These are phyloP conservation scores for Blumeriella jaapii DNA, from an alignment of 2,329 filamentous ascomycete species.

Conservation along the genomic window DNA sequence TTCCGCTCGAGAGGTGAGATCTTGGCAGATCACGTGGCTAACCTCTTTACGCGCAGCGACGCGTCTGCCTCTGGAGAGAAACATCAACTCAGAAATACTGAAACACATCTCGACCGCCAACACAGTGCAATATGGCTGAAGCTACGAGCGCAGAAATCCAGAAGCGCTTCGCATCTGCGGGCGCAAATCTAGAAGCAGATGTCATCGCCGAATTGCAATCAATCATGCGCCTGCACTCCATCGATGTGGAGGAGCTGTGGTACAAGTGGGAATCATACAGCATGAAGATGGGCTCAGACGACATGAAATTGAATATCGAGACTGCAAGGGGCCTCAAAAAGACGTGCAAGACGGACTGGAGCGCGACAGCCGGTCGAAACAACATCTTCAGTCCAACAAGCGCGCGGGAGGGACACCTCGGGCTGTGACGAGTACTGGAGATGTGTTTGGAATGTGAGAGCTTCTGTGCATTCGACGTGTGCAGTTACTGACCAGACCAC, in stretches of 20 bases:
- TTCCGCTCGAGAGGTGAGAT: background rate
- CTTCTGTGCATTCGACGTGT: background rate
- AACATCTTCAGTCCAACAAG: constrained; percentile 52
- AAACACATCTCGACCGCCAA: background rate
- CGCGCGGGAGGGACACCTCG: constrained; percentile 52
- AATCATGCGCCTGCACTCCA: constrained; percentile 72
- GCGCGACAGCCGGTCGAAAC: constrained; percentile 58
- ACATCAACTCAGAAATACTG: background rate
- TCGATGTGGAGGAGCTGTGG: constrained; percentile 77
- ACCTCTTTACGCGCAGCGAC: constrained; percentile 7
- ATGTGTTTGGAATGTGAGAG: constrained; percentile 74
- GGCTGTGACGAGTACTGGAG: constrained; percentile 39
- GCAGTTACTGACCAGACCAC: constrained; percentile 18
- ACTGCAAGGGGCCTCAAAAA: constrained; percentile 72
- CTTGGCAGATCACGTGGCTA: constrained; percentile 5
- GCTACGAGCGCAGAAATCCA: constrained; percentile 11
- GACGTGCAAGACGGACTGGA: constrained; percentile 77
- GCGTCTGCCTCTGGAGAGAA: background rate
- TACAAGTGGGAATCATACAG: constrained; percentile 99
- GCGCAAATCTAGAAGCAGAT: constrained; percentile 52
- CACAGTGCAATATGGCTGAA: constrained; percentile 4
- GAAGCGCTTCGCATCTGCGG: constrained; percentile 21
- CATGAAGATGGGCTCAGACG: constrained; percentile 82
- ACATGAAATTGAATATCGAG: constrained; percentile 58
- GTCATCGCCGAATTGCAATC: constrained; percentile 72